Evolutionary conservation across 2,329 filamentous ascomycete species (phyloP).

Genomic region (Aspergillus proliferans): DNA sequence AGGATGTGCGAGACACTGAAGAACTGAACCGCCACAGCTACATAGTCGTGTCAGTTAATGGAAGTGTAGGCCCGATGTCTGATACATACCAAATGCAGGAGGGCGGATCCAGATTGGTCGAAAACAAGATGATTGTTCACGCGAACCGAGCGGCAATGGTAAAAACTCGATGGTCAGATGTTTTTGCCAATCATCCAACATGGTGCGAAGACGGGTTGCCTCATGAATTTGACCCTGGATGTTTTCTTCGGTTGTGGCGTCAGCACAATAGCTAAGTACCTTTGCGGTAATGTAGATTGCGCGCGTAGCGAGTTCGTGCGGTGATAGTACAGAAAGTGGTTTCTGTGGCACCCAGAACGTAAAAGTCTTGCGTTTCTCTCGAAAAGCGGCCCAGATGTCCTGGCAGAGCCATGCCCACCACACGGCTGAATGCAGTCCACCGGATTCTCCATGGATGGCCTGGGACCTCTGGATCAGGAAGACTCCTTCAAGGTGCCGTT

Average conservation of each 20-base stretch:
- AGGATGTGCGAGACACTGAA: conserved; percentile 15
- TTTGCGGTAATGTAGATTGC: conserved; percentile 17
- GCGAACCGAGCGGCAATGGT: conserved; percentile 12
- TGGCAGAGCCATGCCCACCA: conserved; percentile 63
- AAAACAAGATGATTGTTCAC: conserved; percentile 6
- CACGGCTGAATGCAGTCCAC: conserved; percentile 50
- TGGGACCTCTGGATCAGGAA: conserved; percentile 60
- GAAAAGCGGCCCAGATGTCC: conserved; percentile 59
- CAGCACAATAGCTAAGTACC: conserved; percentile 17
- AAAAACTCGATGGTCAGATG: conserved; percentile 21
- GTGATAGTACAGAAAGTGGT: conserved; percentile 41
- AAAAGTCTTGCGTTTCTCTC: conserved; percentile 49
- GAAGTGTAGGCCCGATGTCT: neutral
- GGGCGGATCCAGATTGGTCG: conserved; percentile 20
- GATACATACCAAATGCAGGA: conserved; percentile 15
- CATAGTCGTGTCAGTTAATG: neutral
- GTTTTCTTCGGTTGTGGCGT: conserved; percentile 5
- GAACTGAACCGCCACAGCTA: conserved; percentile 18
- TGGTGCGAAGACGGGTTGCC: conserved; percentile 11
- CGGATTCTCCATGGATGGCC: conserved; percentile 53
- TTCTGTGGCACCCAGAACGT: conserved; percentile 53
- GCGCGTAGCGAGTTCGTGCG: conserved; percentile 49
- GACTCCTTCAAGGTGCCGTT: conserved; percentile 56
- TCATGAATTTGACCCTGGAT: conserved; percentile 9
- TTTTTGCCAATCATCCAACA: conserved; percentile 20